Evolutionary conservation across 176 grass and related monocot genomes (phyloP).

Genomic region (Oryza glaberrima): DNA sequence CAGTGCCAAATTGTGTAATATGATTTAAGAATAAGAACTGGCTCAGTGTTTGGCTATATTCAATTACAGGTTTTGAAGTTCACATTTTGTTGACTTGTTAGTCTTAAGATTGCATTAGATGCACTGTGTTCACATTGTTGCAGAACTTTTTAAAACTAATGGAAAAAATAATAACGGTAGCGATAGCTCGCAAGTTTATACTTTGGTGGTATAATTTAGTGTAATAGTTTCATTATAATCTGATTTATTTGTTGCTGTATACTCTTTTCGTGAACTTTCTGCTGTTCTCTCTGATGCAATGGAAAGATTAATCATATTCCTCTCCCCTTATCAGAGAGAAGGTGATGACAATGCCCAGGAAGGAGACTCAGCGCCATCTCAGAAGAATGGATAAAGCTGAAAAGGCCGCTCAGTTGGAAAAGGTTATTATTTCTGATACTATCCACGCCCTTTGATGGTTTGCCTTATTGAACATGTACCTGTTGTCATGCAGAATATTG

Average conservation of each 20-base stretch:
- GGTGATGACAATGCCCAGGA: slow-evolving; percentile 88
- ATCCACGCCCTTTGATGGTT: neutral
- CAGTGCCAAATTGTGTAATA: neutral
- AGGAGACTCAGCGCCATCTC: slow-evolving; percentile 58
- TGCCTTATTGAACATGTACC: neutral
- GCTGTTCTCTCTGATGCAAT: slow-evolving; percentile 7
- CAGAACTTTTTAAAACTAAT: neutral
- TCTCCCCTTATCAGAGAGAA: slow-evolving; percentile 66
- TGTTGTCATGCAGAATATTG: slow-evolving; percentile 62
- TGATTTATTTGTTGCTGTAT: slow-evolving; percentile 19
- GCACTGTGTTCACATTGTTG: neutral
- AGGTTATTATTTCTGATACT: slow-evolving; percentile 52
- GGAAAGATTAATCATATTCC: slow-evolving; percentile 38
- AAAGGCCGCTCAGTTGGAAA: slow-evolving; percentile 82
- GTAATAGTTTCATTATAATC: slow-evolving; percentile 24
- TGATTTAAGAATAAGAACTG: slow-evolving; percentile 5
- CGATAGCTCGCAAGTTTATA: neutral
- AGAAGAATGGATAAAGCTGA: slow-evolving; percentile 85
- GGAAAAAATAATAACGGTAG: neutral
- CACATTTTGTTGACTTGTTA: neutral
- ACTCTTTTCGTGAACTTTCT: neutral
- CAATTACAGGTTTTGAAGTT: neutral
- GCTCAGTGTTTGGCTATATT: neutral
- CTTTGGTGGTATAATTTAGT: neutral
- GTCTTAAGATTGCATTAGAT: neutral